Evolutionary conservation across 2,329 filamentous ascomycete species (phyloP), one percentile per base, ranked within the genome.

Genomic region (Colletotrichum scovillei): DNA sequence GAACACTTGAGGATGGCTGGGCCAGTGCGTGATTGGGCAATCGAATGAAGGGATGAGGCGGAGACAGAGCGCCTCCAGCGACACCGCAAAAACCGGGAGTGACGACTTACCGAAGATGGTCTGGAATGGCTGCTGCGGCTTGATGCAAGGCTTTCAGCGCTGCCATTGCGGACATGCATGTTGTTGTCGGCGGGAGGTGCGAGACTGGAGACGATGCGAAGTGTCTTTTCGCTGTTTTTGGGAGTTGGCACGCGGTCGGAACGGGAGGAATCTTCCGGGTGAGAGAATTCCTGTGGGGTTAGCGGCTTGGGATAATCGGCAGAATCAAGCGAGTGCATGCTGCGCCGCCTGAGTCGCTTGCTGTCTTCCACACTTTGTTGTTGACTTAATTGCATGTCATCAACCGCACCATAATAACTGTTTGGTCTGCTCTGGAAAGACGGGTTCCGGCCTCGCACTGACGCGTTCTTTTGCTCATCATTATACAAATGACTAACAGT

Each of bases 271-370:
- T 77, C 77, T 76, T 82, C 81, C 32, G 76, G 70, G 52, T 79
- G 80, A 69, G 78, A 77, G 65, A 81, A 79, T 55, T 81, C 80
- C 67, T 82, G 83, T 74, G 84, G 81, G 74, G 80, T 80, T 77
- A 83, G 66, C 75, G 80, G 78, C 74, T 79, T 83, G 68, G 81
- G 80, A 76, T 84, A 84, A 74, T 86, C 83, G 77, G 83, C 76
- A 78, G 84, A 83, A 81, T 90, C 87, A 73, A 89, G 82, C 22
- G 91, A 92, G 76, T 94, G 94, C 84, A 97, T 90, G 83, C 95
- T 98, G 76, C 95, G 91, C 79, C 95, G 91, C 77, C 95, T 89
- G 82, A 95, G 93, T 79, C 94, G 89, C 82, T 93, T 95, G 11
- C 93, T 95, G 8, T 92, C 89, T 32, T 96, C 94, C 22, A 89